Conservation (phyloP, 441 rosid genomes). For the Pelargonium cotyledonis region DNA sequence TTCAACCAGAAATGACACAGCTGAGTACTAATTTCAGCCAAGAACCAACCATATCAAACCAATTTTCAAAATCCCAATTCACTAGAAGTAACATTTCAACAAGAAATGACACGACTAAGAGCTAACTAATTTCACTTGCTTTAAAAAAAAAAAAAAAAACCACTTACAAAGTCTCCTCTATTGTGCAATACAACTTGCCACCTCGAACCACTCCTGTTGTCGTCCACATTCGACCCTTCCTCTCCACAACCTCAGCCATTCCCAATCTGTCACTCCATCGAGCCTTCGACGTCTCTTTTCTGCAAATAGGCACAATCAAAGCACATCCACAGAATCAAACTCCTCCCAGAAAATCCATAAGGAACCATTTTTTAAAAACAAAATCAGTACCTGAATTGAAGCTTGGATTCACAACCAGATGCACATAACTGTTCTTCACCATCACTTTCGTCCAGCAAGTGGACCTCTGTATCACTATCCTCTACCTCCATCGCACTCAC, state of each 20-base stretch:
- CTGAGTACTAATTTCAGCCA: too few relatives aligned
- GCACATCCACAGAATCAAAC: not conserved
- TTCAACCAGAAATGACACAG: too few relatives aligned
- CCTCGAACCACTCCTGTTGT: constrained; percentile 57
- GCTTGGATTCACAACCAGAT: constrained; percentile 25
- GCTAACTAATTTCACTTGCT: too few relatives aligned
- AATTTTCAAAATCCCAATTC: too few relatives aligned
- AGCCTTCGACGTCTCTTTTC: constrained; percentile 67
- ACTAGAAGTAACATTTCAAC: too few relatives aligned
- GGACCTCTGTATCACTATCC: constrained; percentile 17
- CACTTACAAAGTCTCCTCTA: constrained; percentile 69
- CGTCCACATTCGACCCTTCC: constrained; percentile 78
- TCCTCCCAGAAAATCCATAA: not conserved
- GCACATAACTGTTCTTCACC: constrained; percentile 28
- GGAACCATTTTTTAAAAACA: not conserved
- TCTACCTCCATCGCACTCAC: constrained; percentile 9
- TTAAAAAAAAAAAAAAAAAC: too few relatives aligned
- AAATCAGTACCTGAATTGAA: constrained; percentile 36
- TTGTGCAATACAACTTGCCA: constrained; percentile 49
- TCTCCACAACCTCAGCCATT: constrained; percentile 63
- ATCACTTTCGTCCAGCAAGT: constrained; percentile 17
- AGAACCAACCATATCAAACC: too few relatives aligned
- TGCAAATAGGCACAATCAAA: constrained; percentile 17
- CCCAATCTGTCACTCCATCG: constrained; percentile 49
- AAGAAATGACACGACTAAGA: too few relatives aligned